phyloP scores from a whole-genome alignment of 306 rosid genomes.

The Herpetospermum pedunculosum region DNA sequence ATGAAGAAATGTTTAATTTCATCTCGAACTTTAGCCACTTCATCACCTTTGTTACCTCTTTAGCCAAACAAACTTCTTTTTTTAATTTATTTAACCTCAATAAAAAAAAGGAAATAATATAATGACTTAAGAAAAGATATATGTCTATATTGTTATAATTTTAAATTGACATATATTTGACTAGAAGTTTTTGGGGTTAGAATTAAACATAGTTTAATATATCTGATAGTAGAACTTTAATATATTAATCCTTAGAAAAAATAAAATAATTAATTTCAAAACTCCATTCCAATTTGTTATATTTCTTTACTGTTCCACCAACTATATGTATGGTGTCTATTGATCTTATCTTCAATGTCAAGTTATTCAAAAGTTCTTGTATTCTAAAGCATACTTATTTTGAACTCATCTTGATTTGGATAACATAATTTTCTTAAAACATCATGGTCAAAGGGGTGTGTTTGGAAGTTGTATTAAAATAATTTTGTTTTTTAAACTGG shows the following conservation, averaged over 20 bases:
- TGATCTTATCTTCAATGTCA: not conserved
- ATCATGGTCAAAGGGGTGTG: not conserved
- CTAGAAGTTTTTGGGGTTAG: not conserved
- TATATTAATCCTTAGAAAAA: not conserved
- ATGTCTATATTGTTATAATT: not conserved
- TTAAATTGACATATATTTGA: not conserved
- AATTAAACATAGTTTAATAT: not conserved
- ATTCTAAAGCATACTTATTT: not conserved
- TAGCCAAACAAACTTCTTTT: no score
- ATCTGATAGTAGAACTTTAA: not conserved
- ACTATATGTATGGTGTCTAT: not conserved
- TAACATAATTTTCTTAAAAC: not conserved
- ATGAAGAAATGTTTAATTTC: no score
- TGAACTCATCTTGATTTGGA: not conserved
- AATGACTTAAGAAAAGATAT: no score
- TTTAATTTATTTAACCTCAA: no score
- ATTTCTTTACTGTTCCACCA: not conserved
- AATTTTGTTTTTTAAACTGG: no score
- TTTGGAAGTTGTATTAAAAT: not conserved
- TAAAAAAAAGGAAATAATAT: no score
- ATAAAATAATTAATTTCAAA: not conserved
- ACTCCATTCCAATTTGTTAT: not conserved
- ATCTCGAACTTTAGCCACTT: no score
- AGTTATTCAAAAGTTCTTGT: not conserved
- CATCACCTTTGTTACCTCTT: no score